Base-by-base conservation (phyloP, 345 rosid genomes). In the Leavenworthia alabamica region DNA sequence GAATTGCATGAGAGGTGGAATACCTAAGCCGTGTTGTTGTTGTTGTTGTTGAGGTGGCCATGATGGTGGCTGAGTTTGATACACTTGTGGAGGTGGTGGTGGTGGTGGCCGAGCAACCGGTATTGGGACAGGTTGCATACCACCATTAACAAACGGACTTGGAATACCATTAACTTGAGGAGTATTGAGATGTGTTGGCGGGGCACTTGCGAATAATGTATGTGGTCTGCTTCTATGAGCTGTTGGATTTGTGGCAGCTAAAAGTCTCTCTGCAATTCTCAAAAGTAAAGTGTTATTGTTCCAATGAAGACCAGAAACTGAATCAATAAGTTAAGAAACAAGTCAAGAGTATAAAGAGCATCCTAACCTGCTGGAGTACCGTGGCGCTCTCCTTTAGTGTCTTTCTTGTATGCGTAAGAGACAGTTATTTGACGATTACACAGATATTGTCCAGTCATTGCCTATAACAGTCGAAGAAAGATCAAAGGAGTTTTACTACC, bases 371-470 rank as follows among this genome's bases (percentile, higher is more conserved):
- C n/a, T n/a, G n/a, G n/a, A n/a, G n/a, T n/a, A n/a, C n/a, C n/a
- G n/a, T n/a, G n/a, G n/a, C n/a, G n/a, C n/a, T n/a, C n/a, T n/a
- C n/a, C 97, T 77, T 93, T 93, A 7, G 99, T 87, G 76, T 93
- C 99, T 81, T 93, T 93, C 85, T 93, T 93, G 61, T 89, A 89
- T 4, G 97, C 99, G 66, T 89, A 89, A 3, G 99, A 94, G 20
- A 88, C 99, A 22, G 99, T 88, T 70, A 94, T 90, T 76, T 90
- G 96, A 36, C 95, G 89, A 65, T 94, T 94, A 79, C 97, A 86
- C 0, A 94, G 96, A 75, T 86, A 88, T 33, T 90, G 99, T 11
- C 97, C 99, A 55, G 82, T 90, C 97, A 94, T 94, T 55, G 99
- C 92, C 99, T 94, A 47, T 37, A 59, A 57, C 7, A 17, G 20